Base-by-base conservation (phyloP, 202 grass and related monocot genomes). In the Schoenoplectus tabernaemontani region DNA sequence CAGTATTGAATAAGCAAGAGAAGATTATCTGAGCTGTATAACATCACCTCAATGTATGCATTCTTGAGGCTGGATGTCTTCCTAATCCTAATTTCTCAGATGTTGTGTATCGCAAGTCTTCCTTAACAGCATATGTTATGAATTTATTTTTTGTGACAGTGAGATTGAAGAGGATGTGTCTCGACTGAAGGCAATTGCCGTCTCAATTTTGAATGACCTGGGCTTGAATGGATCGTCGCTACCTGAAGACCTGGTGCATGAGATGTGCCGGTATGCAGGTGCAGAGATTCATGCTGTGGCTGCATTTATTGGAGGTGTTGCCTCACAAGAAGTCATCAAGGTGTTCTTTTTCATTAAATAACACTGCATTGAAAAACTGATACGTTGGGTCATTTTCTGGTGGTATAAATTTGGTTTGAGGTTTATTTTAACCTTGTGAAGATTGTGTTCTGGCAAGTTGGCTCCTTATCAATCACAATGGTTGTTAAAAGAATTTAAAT, bases 321-420 rank as follows among this genome's bases (percentile, higher is more conserved):
- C 91, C 78, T 92, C 91, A 32, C 95, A 95, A 82, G 89, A 98
- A 89, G 91, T 92, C 74, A 98, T 95, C 62, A 92, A 95, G 91
- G 94, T 94, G 19, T 13, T 65, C 8, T 65, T 12, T 70, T 48
- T 50, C 78, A 46, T 50, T 81, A 15, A 16, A 50, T 42, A 30
- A 71, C 82, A 71, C 61, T 44, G 20, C 59, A 13, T 9, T 54
- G 7, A 22, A 41, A 50, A 64, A 62, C 16, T 61, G 53, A 23
- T 38, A 3, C 10, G 0, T 81, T 39, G 13, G 32, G 48, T 23
- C 48, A 66, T n/a, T 59, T 5, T 34, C 62, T 44, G 28, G 41
- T 82, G 9, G 26, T 76, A 23, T 62, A 13, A 85, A 67, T 41
- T 41, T 42, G 16, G 37, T 67, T 10, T 71, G 4, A 17, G 39